Conservation (phyloP, 768 basidiomycete species). For the Tephrocybe sp. region DNA sequence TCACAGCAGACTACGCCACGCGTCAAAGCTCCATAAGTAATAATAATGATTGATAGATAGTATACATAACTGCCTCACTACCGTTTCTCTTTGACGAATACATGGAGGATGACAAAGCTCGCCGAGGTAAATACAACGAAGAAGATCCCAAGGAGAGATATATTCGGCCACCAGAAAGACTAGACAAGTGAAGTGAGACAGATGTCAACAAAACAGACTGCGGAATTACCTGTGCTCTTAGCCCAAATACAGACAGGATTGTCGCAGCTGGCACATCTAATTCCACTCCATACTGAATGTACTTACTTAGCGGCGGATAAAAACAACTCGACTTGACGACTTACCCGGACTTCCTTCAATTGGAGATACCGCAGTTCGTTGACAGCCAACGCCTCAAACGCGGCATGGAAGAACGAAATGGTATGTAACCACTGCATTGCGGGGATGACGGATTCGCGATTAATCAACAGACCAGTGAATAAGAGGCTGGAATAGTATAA, state of each 20-base stretch:
- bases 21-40: too few relatives aligned
- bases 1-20: too few relatives aligned
- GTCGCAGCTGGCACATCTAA: slow-evolving; percentile 95
- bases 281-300: slow-evolving; percentile 86
- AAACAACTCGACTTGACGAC: slow-evolving; percentile 21
- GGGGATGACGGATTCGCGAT: slow-evolving; percentile 78
- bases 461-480: slow-evolving; percentile 95
- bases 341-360: slow-evolving; percentile 85
- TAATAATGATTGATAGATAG: slow-evolving; percentile 5
- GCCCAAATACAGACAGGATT: slow-evolving; percentile 91
- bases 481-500: slow-evolving; percentile 58
- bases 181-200: slow-evolving; percentile 18
- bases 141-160: slow-evolving; percentile 80
- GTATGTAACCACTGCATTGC: slow-evolving; percentile 86
- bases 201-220: slow-evolving; percentile 18
- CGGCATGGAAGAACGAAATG: slow-evolving; percentile 97
- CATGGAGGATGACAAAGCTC: slow-evolving; percentile 81
- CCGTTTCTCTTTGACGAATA: slow-evolving; percentile 83
- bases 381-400: slow-evolving; percentile 95
- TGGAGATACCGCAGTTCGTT: slow-evolving; percentile 95
- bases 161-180: slow-evolving; percentile 99
- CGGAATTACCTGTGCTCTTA: slow-evolving; percentile 69
- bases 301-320: background rate
- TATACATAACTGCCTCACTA: slow-evolving; percentile 25
- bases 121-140: slow-evolving; percentile 76